Evolutionary conservation across 2,329 filamentous ascomycete genomes (phyloP).

Genomic region (Claviceps sp.): DNA sequence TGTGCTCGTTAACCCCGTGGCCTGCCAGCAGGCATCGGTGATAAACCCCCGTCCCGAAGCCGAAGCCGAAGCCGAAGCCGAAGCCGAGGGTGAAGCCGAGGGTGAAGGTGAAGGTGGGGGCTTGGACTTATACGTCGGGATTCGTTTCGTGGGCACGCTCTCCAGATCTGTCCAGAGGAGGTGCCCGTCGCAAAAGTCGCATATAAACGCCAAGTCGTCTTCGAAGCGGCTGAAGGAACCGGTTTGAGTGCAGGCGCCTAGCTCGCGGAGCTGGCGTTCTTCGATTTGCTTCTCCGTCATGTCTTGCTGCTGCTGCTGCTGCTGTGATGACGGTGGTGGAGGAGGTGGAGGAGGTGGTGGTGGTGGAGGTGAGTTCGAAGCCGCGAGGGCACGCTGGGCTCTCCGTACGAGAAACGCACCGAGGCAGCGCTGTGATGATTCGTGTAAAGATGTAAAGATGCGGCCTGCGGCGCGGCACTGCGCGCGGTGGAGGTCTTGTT

Average conservation of each 20-base stretch:
- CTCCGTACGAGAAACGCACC: conserved; percentile 42
- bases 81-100: too few species aligned
- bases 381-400: conserved; percentile 23
- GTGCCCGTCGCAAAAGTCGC: conserved; percentile 49
- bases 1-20: conserved; percentile 28
- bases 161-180: conserved; percentile 44
- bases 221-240: conserved; percentile 45
- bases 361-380: not conserved
- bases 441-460: conserved; percentile 39
- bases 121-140: conserved; percentile 14
- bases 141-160: conserved; percentile 34
- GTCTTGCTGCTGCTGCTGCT: not conserved
- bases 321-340: too few species aligned
- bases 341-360: too few species aligned
- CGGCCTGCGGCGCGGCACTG: conserved; percentile 44
- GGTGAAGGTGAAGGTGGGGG: too few species aligned
- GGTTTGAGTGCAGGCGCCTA: conserved; percentile 35
- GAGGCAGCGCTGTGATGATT: conserved; percentile 35
- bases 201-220: conserved; percentile 41
- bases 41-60: not conserved
- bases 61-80: too few species aligned
- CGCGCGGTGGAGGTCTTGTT: conserved; percentile 39
- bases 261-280: conserved; percentile 31
- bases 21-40: conserved; percentile 36
- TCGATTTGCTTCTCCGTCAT: conserved; percentile 21